Evolutionary conservation across 108 stramenopile species (phyloP).

Genomic region (Skeletonema marinoi): DNA sequence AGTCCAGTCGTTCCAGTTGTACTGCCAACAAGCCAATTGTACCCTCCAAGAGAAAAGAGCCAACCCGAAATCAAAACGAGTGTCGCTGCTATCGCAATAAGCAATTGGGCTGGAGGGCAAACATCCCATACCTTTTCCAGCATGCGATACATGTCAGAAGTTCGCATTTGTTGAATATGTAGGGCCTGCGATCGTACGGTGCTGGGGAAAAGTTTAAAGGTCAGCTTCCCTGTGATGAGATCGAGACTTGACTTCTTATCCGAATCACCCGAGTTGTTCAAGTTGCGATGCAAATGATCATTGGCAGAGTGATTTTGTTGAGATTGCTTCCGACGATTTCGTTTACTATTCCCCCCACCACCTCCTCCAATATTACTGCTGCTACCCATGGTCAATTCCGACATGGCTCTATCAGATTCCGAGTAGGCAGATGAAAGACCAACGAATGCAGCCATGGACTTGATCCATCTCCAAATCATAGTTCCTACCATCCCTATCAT

Average conservation of each 20-base stretch:
- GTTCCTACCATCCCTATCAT: slow-evolving; percentile 13
- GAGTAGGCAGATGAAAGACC: slow-evolving; percentile 13
- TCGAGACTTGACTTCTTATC: slow-evolving; percentile 5
- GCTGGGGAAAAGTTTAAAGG: slow-evolving; percentile 31
- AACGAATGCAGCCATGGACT: slow-evolving; percentile 20
- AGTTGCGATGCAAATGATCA: slow-evolving; percentile 14
- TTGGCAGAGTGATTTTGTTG: slow-evolving; percentile 12
- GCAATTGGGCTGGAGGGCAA: slow-evolving; percentile 38
- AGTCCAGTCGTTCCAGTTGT: slow-evolving; percentile 7
- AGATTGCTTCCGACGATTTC: background rate
- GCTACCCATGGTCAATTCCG: slow-evolving; percentile 1
- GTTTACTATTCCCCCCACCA: slow-evolving; percentile 4
- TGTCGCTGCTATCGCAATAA: slow-evolving; percentile 22
- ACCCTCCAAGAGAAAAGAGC: slow-evolving; percentile 23
- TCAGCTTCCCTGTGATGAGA: slow-evolving; percentile 14
- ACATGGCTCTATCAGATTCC: background rate
- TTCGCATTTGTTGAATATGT: slow-evolving; percentile 41
- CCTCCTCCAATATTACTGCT: background rate
- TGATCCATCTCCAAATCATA: slow-evolving; percentile 19
- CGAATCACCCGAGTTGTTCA: background rate
- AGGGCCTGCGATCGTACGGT: slow-evolving; percentile 33
- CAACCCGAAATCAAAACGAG: slow-evolving; percentile 20
- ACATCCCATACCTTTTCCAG: slow-evolving; percentile 37
- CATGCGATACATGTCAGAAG: slow-evolving; percentile 41
- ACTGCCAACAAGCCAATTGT: slow-evolving; percentile 8